A percentile compares a stretch with the other conserved stretches of the same genome.
phyloP scores from a whole-genome alignment of 371 early-diverging fungal genomes.

The Chytridium lagenaria region DNA sequence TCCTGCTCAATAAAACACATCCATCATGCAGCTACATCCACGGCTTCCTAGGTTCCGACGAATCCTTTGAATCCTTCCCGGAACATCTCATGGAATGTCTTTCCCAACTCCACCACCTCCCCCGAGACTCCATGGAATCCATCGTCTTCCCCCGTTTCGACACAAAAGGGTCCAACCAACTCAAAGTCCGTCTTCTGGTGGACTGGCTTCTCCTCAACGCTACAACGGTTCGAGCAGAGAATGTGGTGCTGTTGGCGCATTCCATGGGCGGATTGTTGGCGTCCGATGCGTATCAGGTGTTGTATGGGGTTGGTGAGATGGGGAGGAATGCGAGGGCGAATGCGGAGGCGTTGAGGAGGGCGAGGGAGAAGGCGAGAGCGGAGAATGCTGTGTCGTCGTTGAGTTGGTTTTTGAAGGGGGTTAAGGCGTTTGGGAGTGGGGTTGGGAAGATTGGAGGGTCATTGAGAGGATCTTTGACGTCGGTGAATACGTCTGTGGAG shows the following conservation, averaged over 20 bases:
- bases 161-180: constrained; percentile 44
- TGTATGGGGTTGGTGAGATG: constrained; percentile 13
- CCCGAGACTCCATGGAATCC: constrained; percentile 25
- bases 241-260: constrained; percentile 47
- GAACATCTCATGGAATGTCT: constrained; percentile 33
- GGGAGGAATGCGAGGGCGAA: neutral
- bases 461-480: neutral
- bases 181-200: constrained; percentile 39
- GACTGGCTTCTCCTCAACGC: constrained; percentile 47
- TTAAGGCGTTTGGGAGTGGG: neutral
- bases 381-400: neutral
- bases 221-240: constrained; percentile 32
- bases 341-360: neutral
- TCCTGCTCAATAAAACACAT: too few relatives aligned
- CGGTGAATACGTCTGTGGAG: neutral
- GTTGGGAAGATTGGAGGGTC: constrained; percentile 6
- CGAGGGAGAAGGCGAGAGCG: neutral
- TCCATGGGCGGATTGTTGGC: constrained; percentile 56
- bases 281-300: constrained; percentile 28
- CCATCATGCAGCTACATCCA: constrained; percentile 42
- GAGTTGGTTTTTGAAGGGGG: neutral
- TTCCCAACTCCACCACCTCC: constrained; percentile 4
- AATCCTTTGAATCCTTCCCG: constrained; percentile 48
- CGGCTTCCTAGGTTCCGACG: constrained; percentile 51
- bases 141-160: constrained; percentile 39